A percentile compares a stretch with the other conserved stretches of the same genome.
Evolutionary conservation across 2,329 filamentous ascomycete species (phyloP).

Genomic region (Neobulgaria alba): DNA sequence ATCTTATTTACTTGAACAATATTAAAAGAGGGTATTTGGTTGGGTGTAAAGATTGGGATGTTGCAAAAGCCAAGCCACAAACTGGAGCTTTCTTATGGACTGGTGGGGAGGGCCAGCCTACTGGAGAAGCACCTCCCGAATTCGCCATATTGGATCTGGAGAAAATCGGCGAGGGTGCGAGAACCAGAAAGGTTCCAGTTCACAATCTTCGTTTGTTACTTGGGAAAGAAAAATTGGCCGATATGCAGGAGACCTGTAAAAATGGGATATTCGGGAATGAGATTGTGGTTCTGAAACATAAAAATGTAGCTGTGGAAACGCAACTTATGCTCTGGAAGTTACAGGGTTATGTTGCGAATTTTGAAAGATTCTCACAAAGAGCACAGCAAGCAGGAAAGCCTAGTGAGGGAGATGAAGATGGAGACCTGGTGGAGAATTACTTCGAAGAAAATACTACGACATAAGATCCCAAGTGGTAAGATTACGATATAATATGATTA

Average conservation of each 20-base stretch:
- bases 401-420: neutral
- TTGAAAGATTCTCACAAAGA: neutral
- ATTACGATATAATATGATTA: too few species aligned
- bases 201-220: slow-evolving; percentile 45
- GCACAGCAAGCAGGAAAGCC: neutral
- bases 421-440: neutral
- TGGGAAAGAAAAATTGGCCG: slow-evolving; percentile 36
- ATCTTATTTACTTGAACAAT: slow-evolving; percentile 35
- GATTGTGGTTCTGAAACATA: slow-evolving; percentile 34
- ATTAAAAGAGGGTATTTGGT: slow-evolving; percentile 34
- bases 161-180: slow-evolving; percentile 16
- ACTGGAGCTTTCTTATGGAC: slow-evolving; percentile 22
- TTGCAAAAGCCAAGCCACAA: slow-evolving; percentile 24
- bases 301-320: slow-evolving; percentile 34
- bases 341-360: slow-evolving; percentile 42
- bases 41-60: slow-evolving; percentile 36
- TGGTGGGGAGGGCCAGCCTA: slow-evolving; percentile 6
- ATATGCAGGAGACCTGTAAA: slow-evolving; percentile 29
- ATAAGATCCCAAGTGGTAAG: too few species aligned
- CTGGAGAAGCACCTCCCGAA: slow-evolving; percentile 26
- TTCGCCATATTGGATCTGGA: slow-evolving; percentile 39
- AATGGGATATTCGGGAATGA: slow-evolving; percentile 24
- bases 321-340: slow-evolving; percentile 49
- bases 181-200: slow-evolving; percentile 36
- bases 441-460: neutral